These are phyloP conservation scores for Diplodia mutila DNA, from an alignment of 2,329 filamentous ascomycete species.

Conservation along the genomic window DNA sequence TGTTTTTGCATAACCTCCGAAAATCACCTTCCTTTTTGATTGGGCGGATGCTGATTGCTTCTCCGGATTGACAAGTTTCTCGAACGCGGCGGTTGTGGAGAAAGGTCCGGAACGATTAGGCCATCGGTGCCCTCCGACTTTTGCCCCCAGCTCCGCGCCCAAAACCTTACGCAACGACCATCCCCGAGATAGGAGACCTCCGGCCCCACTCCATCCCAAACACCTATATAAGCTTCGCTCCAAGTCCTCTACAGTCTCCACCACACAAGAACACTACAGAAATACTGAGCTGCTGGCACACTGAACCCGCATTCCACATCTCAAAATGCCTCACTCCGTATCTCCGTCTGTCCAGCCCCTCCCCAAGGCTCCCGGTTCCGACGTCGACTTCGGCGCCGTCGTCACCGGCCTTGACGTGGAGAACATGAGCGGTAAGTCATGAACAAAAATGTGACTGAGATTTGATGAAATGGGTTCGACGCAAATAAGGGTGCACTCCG, in stretches of 20 bases:
- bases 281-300: not conserved
- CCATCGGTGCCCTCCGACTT: not conserved
- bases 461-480: constrained; percentile 12
- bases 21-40: too few relatives aligned
- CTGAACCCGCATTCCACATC: not conserved
- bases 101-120: too few relatives aligned
- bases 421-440: constrained; percentile 61
- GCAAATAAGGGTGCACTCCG: constrained; percentile 58
- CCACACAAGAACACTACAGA: not conserved
- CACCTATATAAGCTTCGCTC: not conserved
- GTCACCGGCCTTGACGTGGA: constrained; percentile 64
- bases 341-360: constrained; percentile 29
- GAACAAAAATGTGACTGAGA: constrained; percentile 29
- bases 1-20: too few relatives aligned
- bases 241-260: not conserved
- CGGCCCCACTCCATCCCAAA: not conserved
- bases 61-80: too few relatives aligned
- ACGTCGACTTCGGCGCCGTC: constrained; percentile 61
- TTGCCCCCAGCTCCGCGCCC: not conserved
- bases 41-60: too few relatives aligned
- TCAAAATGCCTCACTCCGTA: constrained; percentile 15
- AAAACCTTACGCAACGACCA: not conserved
- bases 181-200: constrained; percentile 13
- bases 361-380: constrained; percentile 31
- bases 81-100: too few relatives aligned